A percentile compares a stretch with the other conserved stretches of the same genome.
Conservation (phyloP, 768 basidiomycete genomes). For the Boletus coccyginus region DNA sequence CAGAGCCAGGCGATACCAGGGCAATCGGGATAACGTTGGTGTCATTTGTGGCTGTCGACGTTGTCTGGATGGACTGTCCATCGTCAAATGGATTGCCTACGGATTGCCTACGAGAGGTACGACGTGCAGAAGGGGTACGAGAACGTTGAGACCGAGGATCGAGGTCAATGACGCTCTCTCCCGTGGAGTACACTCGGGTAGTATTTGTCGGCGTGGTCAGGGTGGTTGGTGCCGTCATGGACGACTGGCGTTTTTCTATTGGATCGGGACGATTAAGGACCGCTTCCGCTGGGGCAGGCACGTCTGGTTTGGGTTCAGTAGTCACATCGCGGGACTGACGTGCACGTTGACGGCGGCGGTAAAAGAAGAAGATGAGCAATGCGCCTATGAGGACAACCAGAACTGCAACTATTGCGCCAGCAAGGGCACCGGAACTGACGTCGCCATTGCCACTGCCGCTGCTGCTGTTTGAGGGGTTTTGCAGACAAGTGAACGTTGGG, state of each 20-base stretch:
- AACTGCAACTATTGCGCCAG: constrained; percentile 67
- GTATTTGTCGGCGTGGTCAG: constrained; percentile 25
- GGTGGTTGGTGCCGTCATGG: constrained; percentile 17
- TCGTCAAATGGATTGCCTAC: constrained; percentile 74
- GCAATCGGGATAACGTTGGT: constrained; percentile 90
- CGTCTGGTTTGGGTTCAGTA: constrained; percentile 50
- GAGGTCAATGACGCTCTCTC: constrained; percentile 56
- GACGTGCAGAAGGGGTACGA: constrained; percentile 9
- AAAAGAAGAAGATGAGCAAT: constrained; percentile 55
- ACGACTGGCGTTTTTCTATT: constrained; percentile 51
- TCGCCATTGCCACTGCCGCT: constrained; percentile 35
- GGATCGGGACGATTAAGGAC: constrained; percentile 85
- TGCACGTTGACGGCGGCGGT: constrained; percentile 54
- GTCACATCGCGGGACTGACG: constrained; percentile 32
- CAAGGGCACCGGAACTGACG: constrained; percentile 67
- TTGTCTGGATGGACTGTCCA: constrained; percentile 74
- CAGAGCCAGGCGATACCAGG: constrained; percentile 61
- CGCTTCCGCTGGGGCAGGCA: constrained; percentile 70
- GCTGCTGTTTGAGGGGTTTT: constrained; percentile 18
- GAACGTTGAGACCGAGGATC: constrained; percentile 48
- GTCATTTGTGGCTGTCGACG: constrained; percentile 65
- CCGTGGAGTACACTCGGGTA: constrained; percentile 49
- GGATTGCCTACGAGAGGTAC: constrained; percentile 21
- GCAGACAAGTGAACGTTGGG: constrained; percentile 49
- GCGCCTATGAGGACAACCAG: constrained; percentile 57